Conservation (phyloP, 2,329 filamentous ascomycete genomes). For the Beauveria asiatica region DNA sequence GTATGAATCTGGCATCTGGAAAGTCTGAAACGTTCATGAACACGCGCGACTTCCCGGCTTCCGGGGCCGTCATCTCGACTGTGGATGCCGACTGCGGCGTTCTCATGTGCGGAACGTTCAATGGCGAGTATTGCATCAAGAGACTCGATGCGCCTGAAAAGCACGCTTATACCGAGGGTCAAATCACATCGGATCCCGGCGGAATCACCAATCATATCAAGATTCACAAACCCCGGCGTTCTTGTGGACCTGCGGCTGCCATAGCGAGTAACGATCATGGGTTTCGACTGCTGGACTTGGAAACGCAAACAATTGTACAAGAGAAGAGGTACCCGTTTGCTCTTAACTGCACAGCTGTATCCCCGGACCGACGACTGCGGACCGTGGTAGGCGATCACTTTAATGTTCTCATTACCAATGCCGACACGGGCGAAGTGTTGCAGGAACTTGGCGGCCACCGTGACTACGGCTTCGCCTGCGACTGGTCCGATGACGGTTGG, state of each 20-base stretch:
- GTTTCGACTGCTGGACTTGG: conserved; percentile 51
- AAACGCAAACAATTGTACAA: conserved; percentile 49
- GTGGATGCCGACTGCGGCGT: conserved; percentile 44
- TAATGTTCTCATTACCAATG: conserved; percentile 58
- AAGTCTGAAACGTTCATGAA: conserved; percentile 36
- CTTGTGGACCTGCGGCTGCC: conserved; percentile 43
- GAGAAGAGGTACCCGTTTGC: conserved; percentile 47
- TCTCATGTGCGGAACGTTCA: conserved; percentile 52
- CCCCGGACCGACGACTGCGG: conserved; percentile 62
- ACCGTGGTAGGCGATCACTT: conserved; percentile 63
- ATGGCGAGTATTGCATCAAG: conserved; percentile 45
- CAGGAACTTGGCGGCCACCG: conserved; percentile 54
- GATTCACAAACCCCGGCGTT: conserved; percentile 44
- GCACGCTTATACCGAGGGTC: conserved; percentile 32
- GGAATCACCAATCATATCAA: conserved; percentile 60
- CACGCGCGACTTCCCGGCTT: conserved; percentile 28
- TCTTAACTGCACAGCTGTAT: conserved; percentile 66
- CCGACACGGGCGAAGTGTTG: conserved; percentile 53
- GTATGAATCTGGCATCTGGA: conserved; percentile 43
- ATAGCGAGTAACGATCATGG: conserved; percentile 56
- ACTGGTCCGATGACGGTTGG: conserved; percentile 71
- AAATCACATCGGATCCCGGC: conserved; percentile 38
- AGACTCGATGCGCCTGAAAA: conserved; percentile 33
- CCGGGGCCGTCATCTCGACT: conserved; percentile 38
- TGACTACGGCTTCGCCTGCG: conserved; percentile 68